Conservation (phyloP, 2,329 filamentous ascomycete genomes). For the Monosporascus sp. region DNA sequence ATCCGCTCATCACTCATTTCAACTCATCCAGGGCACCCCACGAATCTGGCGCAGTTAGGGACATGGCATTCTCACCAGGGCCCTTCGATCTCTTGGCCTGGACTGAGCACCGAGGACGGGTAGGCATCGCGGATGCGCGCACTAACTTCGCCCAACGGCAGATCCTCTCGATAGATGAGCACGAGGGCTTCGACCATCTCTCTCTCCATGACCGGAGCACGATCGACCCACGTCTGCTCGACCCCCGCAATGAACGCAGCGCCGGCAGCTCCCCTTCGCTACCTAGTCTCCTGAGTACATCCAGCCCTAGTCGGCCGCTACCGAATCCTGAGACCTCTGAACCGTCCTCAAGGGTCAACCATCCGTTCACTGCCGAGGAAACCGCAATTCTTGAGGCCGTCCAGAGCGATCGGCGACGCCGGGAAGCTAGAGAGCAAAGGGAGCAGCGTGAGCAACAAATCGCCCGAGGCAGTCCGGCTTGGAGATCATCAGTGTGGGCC, state of each 20-base stretch:
- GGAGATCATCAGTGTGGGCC: constrained; percentile 23
- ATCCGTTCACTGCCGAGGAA: constrained; percentile 49
- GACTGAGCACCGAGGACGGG: constrained; percentile 78
- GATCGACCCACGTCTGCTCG: constrained; percentile 48
- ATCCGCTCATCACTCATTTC: constrained; percentile 70
- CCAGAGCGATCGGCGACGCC: constrained; percentile 46
- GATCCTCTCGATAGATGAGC: constrained; percentile 57
- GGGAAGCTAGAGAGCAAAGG: constrained; percentile 35
- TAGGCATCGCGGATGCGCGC: constrained; percentile 70
- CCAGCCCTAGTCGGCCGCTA: constrained; percentile 17
- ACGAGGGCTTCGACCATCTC: constrained; percentile 51
- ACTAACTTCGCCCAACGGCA: constrained; percentile 63
- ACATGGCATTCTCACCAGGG: constrained; percentile 87
- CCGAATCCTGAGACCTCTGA: constrained; percentile 27
- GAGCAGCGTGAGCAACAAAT: constrained; percentile 19
- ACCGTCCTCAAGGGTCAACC: constrained; percentile 38
- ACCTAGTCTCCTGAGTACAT: constrained; percentile 30
- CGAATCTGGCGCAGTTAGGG: constrained; percentile 74
- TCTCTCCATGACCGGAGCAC: constrained; percentile 50
- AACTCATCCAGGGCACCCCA: constrained; percentile 67
- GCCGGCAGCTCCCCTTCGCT: constrained; percentile 17
- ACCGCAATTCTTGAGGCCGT: constrained; percentile 52
- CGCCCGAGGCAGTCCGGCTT: constrained; percentile 15
- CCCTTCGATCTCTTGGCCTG: constrained; percentile 89
- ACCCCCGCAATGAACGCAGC: constrained; percentile 40